These are phyloP conservation scores for Diaporthe citri DNA, from an alignment of 2,329 filamentous ascomycete species.

Conservation along the genomic window DNA sequence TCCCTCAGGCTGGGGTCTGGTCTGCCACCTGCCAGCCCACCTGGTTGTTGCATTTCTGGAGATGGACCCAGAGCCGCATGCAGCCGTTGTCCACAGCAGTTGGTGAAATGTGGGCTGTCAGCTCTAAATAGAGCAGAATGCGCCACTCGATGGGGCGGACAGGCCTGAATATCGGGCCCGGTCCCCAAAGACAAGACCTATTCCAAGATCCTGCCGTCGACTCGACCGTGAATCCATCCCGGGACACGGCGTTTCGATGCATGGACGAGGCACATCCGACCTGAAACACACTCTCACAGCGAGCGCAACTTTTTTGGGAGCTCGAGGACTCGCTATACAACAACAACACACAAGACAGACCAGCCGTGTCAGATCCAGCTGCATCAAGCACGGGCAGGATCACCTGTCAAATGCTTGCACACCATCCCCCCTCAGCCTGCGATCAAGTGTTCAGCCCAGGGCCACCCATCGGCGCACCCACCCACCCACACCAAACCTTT, in stretches of 20 bases:
- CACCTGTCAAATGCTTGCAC: slow-evolving; percentile 28
- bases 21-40: not conserved
- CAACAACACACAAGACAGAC: slow-evolving; percentile 3
- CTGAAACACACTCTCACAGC: slow-evolving; percentile 18
- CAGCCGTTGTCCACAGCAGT: not conserved
- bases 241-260: slow-evolving; percentile 9
- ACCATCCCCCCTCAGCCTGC: slow-evolving; percentile 6
- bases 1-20: not conserved
- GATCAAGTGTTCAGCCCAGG: not conserved
- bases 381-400: slow-evolving; percentile 23
- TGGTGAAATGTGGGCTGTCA: slow-evolving; percentile 35
- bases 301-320: slow-evolving; percentile 5
- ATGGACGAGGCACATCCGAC: slow-evolving; percentile 17
- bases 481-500: not conserved
- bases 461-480: not conserved
- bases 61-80: slow-evolving; percentile 6
- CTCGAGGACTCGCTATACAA: slow-evolving; percentile 7
- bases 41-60: not conserved
- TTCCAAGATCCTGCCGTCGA: slow-evolving; percentile 7
- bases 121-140: slow-evolving; percentile 34
- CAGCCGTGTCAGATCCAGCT: slow-evolving; percentile 5
- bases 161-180: slow-evolving; percentile 2
- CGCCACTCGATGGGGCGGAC: slow-evolving; percentile 17
- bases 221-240: not conserved
- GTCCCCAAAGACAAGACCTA: slow-evolving; percentile 11